Evolutionary conservation across 768 basidiomycete species (phyloP), one percentile per base, ranked within the genome.

Genomic region (Termitomyces sp.): DNA sequence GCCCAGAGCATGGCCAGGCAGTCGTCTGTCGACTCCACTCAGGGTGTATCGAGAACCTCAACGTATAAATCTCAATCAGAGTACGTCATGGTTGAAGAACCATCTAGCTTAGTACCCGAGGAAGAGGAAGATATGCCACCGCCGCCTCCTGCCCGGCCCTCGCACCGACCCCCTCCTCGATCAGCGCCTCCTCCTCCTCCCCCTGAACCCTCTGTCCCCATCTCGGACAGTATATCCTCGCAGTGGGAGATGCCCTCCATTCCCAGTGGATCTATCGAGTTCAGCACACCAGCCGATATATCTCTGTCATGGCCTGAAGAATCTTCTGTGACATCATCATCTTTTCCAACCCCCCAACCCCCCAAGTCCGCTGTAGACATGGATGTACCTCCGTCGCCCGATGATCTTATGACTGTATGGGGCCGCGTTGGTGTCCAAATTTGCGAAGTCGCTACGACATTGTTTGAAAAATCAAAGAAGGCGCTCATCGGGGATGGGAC

Each of bases 401-500:
- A 91, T 39, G 86, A 91, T 13, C 73, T 97, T 47, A 82, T 83
- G 59, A 73, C 76, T 2, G 69, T 91, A 5, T 88, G 88, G 81
- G 82, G 82, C 5, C 82, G 84, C 27, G 83, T 90, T 1, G 94
- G 94, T 11, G 81, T 85, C 3, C 84, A 84, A 54, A 77, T 96
- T 3, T 81, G 83, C 63, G 84, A 90, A 59, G 76, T 81, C 0
- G 92, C 94, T 1, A 78, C 80, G 15, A 70, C 74, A 38, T 66
- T 94, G 49, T 81, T 77, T 57, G 88, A 89, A 33, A 85, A 87
- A 60, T 91, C 90, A 36, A 93, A 88, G 72, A 86, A 82, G 68
- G 66, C 77, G 7, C 76, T 93, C 38, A 79, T 94, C 27, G 94
- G 91, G 5, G 93, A 96, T 63, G 94, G 94, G 11, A 86, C 89